These are phyloP conservation scores for Trichomonascaceae sp. DNA, from an alignment of 1,139 yeast species.

Conservation along the genomic window DNA sequence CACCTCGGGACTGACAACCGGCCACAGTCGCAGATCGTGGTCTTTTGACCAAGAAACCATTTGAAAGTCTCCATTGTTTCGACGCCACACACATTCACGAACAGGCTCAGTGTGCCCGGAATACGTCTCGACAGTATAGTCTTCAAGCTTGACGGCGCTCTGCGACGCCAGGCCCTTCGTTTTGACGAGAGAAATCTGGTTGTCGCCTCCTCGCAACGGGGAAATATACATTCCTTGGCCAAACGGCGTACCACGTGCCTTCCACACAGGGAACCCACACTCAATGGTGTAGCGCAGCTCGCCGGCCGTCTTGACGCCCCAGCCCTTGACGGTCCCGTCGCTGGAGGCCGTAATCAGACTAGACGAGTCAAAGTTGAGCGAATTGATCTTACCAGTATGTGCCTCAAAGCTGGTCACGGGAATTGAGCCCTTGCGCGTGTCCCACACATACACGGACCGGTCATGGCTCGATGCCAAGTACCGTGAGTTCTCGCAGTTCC, in stretches of 20 bases:
- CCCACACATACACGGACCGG: constrained; percentile 74
- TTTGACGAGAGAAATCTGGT: constrained; percentile 57
- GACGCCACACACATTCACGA: constrained; percentile 80
- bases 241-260: constrained; percentile 81
- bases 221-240: constrained; percentile 84
- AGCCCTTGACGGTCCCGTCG: constrained; percentile 73
- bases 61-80: constrained; percentile 59
- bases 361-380: constrained; percentile 61
- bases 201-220: constrained; percentile 81
- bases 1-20: constrained; percentile 39
- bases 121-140: constrained; percentile 50
- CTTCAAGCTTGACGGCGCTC: constrained; percentile 4
- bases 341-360: constrained; percentile 71
- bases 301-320: constrained; percentile 46
- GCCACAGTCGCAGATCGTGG: constrained; percentile 75
- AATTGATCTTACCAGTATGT: constrained; percentile 74
- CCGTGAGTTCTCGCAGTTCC: constrained; percentile 70
- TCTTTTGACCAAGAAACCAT: constrained; percentile 92
- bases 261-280: constrained; percentile 74
- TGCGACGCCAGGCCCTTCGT: constrained; percentile 20
- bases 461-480: constrained; percentile 82
- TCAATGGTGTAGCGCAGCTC: constrained; percentile 37
- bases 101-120: constrained; percentile 78
- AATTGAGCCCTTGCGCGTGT: constrained; percentile 62
- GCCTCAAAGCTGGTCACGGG: constrained; percentile 63